Evolutionary conservation across 176 grass and related monocot species (phyloP).

Genomic region (Aegilops tauschii): DNA sequence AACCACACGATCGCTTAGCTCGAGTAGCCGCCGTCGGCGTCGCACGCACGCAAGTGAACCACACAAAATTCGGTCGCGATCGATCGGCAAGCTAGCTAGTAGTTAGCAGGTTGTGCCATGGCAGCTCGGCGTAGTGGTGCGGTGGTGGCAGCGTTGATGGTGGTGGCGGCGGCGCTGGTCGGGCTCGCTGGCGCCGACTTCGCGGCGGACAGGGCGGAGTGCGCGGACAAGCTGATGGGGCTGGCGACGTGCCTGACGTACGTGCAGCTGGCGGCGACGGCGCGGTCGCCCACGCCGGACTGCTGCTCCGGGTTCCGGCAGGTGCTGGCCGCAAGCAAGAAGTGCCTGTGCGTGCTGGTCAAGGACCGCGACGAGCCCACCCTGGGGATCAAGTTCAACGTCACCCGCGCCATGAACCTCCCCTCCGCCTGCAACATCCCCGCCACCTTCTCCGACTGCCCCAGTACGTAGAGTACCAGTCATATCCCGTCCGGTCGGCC

Average conservation of each 20-base stretch:
- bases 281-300: constrained; percentile 62
- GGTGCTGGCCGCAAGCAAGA: constrained; percentile 46
- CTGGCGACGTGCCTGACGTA: constrained; percentile 82
- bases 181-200: constrained; percentile 31
- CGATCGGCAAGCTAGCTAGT: too few relatives aligned
- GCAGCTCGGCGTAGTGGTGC: not conserved
- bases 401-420: constrained; percentile 62
- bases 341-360: constrained; percentile 76
- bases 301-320: constrained; percentile 69
- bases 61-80: too few relatives aligned
- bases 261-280: constrained; percentile 52
- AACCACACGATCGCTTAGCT: too few relatives aligned
- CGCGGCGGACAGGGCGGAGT: constrained; percentile 54
- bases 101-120: not conserved
- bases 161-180: not conserved
- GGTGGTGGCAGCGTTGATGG: not conserved
- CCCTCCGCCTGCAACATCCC: constrained; percentile 35
- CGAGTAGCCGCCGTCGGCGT: too few relatives aligned
- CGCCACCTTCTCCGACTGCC: constrained; percentile 68
- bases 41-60: too few relatives aligned
- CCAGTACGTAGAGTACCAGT: constrained; percentile 29
- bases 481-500: not conserved
- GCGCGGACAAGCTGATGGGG: constrained; percentile 61
- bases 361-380: constrained; percentile 75
- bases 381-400: constrained; percentile 70